Evolutionary conservation across 345 rosid genomes (phyloP).

Genomic region (Eucalyptus polybractea): DNA sequence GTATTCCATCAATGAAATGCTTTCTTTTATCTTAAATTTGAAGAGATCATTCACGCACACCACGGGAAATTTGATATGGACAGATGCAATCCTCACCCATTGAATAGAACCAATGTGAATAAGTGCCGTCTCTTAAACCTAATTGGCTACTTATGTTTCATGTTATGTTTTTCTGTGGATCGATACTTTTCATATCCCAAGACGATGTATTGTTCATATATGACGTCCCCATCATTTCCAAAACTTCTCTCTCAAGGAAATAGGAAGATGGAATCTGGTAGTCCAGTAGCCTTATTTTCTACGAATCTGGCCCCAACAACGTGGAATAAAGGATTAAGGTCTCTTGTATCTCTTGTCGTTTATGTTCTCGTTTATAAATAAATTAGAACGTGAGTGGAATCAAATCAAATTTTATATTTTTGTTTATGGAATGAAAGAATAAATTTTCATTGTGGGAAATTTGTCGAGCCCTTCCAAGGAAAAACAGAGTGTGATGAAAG

Average conservation of each 20-base stretch:
- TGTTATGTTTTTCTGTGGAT: neutral
- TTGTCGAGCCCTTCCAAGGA: neutral
- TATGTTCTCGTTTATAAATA: neutral
- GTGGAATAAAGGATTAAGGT: neutral
- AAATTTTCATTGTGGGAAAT: neutral
- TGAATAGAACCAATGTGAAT: neutral
- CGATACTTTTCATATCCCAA: too few species aligned
- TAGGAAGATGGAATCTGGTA: neutral
- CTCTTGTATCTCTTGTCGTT: neutral
- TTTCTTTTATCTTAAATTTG: neutral
- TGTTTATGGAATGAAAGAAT: neutral
- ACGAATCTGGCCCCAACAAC: neutral
- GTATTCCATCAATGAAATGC: neutral
- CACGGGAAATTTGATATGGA: neutral
- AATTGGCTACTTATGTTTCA: neutral
- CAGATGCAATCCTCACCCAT: neutral
- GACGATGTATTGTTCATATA: too few species aligned
- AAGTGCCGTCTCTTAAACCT: neutral
- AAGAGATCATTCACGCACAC: neutral
- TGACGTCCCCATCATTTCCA: neutral
- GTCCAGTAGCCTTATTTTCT: neutral
- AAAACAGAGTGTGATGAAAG: neutral
- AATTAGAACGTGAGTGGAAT: neutral
- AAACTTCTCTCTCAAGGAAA: neutral
- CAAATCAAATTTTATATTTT: neutral